Evolutionary conservation across 495 filamentous ascomycete genomes (phyloP), one percentile per base, ranked within the genome.

Genomic region (Penicillium cataractarum): DNA sequence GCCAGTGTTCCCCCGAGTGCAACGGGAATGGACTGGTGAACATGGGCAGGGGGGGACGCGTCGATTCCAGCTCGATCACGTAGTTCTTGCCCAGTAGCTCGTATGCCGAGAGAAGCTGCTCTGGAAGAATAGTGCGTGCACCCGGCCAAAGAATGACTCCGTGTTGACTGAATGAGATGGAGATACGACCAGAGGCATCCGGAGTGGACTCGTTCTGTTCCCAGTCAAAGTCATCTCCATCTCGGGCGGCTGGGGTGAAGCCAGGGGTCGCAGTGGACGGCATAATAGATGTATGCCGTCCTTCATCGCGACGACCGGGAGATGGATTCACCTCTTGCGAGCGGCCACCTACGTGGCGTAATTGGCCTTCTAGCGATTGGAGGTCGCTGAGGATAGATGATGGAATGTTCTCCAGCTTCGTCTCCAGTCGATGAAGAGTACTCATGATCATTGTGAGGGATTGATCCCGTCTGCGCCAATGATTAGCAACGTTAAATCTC

Each of bases 141-240:
- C 79, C 79, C 1, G 77, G 77, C 79, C 79, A 82, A 8, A 78
- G 55, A n/a, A 80, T 75, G 10, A 82, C 79, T 9, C 78, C 79
- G 55, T 82, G 79, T 52, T 82, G 79, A 55, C 79, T 82, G 67
- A 82, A 82, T 9, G 79, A 82, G 50, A 82, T 82, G 12, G 78
- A 76, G 9, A 79, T 62, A 8, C 73, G 72, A 24, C 76, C 78
- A 2, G 66, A 69, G 0, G 74, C 61, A 52, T 78, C 74, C 5
- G 69, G 62, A 1, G 66, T 63, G 27, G 72, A 61, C 15, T 68
- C 58, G 15, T 70, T 71, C 48, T 77, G 68, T 51, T 77, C 76
- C 33, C 71, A 70, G 22, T 78, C 76, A 58, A 78, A 75, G 46
- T 78, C 74, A 42, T 78, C 74, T 6, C 60, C 68, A 27, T 67